Evolutionary conservation across 306 rosid genomes (phyloP).

Genomic region (Parietaria judaica): DNA sequence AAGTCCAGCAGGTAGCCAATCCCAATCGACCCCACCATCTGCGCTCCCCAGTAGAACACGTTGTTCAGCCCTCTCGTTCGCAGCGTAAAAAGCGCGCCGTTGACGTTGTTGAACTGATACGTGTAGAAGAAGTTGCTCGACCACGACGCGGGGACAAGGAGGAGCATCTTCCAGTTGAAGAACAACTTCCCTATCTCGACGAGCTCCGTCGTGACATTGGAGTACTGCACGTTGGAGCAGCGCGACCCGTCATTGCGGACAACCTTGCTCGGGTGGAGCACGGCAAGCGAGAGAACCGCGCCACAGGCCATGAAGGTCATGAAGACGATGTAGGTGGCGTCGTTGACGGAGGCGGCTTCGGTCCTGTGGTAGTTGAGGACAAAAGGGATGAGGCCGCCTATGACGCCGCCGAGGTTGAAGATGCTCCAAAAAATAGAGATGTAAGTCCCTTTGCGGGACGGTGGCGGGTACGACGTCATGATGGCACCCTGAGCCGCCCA

Average conservation of each 20-base stretch:
- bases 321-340: constrained; percentile 77
- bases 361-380: constrained; percentile 45
- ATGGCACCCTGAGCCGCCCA: constrained; percentile 93
- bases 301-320: constrained; percentile 76
- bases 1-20: constrained; percentile 79
- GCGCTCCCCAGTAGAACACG: constrained; percentile 89
- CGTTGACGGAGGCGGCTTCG: constrained; percentile 56
- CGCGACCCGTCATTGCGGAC: constrained; percentile 61
- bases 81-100: constrained; percentile 49
- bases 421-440: constrained; percentile 84
- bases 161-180: constrained; percentile 71
- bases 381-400: constrained; percentile 81
- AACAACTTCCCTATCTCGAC: constrained; percentile 50
- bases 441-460: constrained; percentile 66
- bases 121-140: constrained; percentile 76
- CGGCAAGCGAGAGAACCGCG: constrained; percentile 38
- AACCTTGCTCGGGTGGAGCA: constrained; percentile 56
- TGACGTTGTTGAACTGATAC: constrained; percentile 79
- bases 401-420: constrained; percentile 89
- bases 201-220: constrained; percentile 36
- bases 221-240: constrained; percentile 60
- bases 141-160: constrained; percentile 79
- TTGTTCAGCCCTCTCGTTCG: constrained; percentile 92
- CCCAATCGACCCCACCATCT: constrained; percentile 77
- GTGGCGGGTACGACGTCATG: constrained; percentile 90